Conservation (phyloP, 257 asterid genomes). For the Solanum peruvianum region DNA sequence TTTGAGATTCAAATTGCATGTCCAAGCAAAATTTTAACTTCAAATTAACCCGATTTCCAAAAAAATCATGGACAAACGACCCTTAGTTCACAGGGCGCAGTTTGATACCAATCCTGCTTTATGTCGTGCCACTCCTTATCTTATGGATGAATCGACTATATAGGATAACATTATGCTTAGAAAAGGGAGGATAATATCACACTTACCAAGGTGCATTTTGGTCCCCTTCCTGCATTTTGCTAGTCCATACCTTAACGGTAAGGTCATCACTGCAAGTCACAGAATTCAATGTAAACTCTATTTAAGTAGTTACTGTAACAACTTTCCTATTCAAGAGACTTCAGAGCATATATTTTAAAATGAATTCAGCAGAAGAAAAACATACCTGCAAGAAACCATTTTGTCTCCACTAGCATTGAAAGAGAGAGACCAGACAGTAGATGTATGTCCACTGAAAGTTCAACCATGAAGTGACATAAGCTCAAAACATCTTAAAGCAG, state of each 20-base stretch:
- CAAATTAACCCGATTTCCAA: not conserved
- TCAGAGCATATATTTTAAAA: not conserved
- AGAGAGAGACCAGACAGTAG: slow-evolving; percentile 81
- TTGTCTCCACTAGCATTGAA: slow-evolving; percentile 60
- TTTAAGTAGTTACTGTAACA: not conserved
- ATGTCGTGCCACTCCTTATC: not conserved
- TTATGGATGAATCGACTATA: not conserved
- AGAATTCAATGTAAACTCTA: not conserved
- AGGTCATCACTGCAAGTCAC: slow-evolving; percentile 72
- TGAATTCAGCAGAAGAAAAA: not conserved
- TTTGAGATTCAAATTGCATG: not conserved
- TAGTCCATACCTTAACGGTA: slow-evolving; percentile 80
- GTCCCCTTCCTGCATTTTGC: slow-evolving; percentile 40
- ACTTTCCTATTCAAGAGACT: not conserved
- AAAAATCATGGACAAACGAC: not conserved
- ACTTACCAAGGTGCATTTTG: slow-evolving; percentile 65
- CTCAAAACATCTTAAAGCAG: not conserved
- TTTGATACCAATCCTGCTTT: not conserved
- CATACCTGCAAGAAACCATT: slow-evolving; percentile 95
- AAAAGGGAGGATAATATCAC: not conserved
- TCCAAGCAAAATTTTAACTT: not conserved
- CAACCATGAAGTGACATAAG: not conserved
- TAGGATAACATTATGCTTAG: not conserved
- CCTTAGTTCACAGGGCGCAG: not conserved
- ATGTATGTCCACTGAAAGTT: not conserved